phyloP scores from a whole-genome alignment of 2,329 filamentous ascomycete genomes.

The Neonectria faginata region DNA sequence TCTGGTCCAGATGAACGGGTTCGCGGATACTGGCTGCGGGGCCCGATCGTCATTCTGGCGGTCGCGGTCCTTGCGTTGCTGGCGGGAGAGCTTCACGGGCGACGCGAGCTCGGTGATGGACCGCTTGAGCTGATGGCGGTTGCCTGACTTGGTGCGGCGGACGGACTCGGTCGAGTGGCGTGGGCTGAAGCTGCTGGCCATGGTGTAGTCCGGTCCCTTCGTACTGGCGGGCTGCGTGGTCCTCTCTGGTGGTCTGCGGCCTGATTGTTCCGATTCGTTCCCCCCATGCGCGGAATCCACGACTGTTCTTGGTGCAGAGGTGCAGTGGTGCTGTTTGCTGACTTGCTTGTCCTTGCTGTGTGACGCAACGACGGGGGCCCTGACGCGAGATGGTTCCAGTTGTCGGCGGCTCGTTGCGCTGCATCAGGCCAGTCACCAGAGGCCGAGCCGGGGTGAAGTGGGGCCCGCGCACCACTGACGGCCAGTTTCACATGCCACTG shows the following conservation, averaged over 20 bases:
- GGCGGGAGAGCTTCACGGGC: slow-evolving; percentile 57
- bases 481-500: slow-evolving; percentile 26
- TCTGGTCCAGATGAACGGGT: slow-evolving; percentile 48
- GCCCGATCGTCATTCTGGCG: slow-evolving; percentile 48
- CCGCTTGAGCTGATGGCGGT: slow-evolving; percentile 65
- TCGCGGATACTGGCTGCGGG: slow-evolving; percentile 39
- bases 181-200: slow-evolving; percentile 40
- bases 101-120: slow-evolving; percentile 67
- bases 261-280: slow-evolving; percentile 18
- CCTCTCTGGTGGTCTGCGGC: slow-evolving; percentile 8
- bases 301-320: slow-evolving; percentile 8
- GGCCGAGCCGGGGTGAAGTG: slow-evolving; percentile 4
- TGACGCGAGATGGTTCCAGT: slow-evolving; percentile 1
- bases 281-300: slow-evolving; percentile 5
- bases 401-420: slow-evolving; percentile 22
- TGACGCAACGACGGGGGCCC: slow-evolving; percentile 26
- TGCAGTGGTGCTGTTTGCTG: background rate
- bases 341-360: slow-evolving; percentile 1
- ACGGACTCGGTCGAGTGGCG: slow-evolving; percentile 42
- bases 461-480: slow-evolving; percentile 11
- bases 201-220: slow-evolving; percentile 15
- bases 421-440: slow-evolving; percentile 18
- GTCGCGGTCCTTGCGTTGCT: slow-evolving; percentile 45
- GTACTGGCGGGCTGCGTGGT: background rate
- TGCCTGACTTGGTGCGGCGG: slow-evolving; percentile 43